Evolutionary conservation across 805 yeast genomes (phyloP).

Genomic region (Lipomyces oligophaga): DNA sequence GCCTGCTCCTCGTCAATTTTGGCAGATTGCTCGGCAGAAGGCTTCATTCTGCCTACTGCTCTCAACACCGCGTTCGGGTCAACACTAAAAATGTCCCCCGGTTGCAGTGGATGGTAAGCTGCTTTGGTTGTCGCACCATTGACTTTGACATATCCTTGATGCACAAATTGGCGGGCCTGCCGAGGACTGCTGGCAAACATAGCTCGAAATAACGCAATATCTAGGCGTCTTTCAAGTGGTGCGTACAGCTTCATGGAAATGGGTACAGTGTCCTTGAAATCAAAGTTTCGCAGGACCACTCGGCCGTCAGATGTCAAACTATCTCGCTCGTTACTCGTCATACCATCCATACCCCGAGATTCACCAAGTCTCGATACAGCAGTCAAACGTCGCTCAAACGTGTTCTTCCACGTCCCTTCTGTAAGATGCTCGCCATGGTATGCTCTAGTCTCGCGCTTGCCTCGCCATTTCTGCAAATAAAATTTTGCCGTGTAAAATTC

Average conservation of each 20-base stretch:
- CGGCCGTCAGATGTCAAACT: background rate
- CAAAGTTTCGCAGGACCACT: background rate
- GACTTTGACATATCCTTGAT: conserved; percentile 76
- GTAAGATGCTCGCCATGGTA: conserved; percentile 94
- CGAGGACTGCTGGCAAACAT: conserved; percentile 90
- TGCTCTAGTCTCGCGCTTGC: conserved; percentile 87
- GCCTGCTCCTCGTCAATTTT: conserved; percentile 70
- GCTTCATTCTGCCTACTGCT: conserved; percentile 84
- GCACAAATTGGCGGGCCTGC: conserved; percentile 86
- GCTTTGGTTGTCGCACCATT: conserved; percentile 53
- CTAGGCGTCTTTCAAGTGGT: conserved; percentile 80
- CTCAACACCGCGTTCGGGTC: conserved; percentile 78
- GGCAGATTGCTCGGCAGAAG: conserved; percentile 63
- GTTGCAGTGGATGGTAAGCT: conserved; percentile 42
- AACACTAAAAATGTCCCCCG: conserved; percentile 86
- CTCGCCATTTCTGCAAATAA: conserved; percentile 86
- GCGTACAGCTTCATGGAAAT: conserved; percentile 85
- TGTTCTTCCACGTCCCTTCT: conserved; percentile 72
- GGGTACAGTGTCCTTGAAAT: conserved; percentile 53
- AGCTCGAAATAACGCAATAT: conserved; percentile 83
- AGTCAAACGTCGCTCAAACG: conserved; percentile 64
- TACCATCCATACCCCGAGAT: conserved; percentile 11
- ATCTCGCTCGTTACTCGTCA: conserved; percentile 18
- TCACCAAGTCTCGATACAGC: conserved; percentile 33
- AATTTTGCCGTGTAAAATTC: conserved; percentile 60